Percentiles rank a stretch among this genome's conserved stretches.
phyloP scores from a whole-genome alignment of 106 monocot genomes.

The Posidonia australis region DNA sequence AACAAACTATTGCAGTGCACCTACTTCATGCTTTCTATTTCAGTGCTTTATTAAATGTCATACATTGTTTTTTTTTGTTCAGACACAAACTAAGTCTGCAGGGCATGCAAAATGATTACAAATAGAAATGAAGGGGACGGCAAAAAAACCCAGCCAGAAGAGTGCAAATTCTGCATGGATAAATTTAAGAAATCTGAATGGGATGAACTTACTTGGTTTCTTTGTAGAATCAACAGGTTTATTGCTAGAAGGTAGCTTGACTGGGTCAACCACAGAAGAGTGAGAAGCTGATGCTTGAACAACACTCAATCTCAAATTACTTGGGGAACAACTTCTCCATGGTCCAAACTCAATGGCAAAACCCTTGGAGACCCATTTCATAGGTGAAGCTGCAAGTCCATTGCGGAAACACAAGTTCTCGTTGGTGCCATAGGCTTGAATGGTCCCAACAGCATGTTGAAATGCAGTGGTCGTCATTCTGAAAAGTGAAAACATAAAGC shows the following conservation, averaged over 20 bases:
- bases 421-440: not conserved
- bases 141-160: not conserved
- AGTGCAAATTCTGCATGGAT: not conserved
- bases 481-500: not conserved
- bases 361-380: conserved; percentile 4
- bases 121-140: not conserved
- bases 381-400: not conserved
- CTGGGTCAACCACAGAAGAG: conserved; percentile 36
- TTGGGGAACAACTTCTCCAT: not conserved
- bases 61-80: too few relatives aligned
- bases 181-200: not conserved
- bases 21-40: too few relatives aligned
- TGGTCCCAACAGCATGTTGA: not conserved
- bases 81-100: too few relatives aligned
- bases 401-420: not conserved
- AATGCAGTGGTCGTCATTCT: conserved; percentile 2
- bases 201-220: conserved; percentile 48
- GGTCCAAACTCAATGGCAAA: not conserved
- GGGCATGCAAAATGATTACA: too few relatives aligned
- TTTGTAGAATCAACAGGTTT: conserved; percentile 22
- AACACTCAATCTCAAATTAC: conserved; percentile 23
- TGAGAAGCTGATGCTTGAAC: conserved; percentile 33
- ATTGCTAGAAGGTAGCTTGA: conserved; percentile 18
- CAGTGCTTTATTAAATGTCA: too few relatives aligned
- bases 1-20: too few relatives aligned